Evolutionary conservation across 352 stramenopile species (phyloP).

Genomic region (Pythium brassicae): DNA sequence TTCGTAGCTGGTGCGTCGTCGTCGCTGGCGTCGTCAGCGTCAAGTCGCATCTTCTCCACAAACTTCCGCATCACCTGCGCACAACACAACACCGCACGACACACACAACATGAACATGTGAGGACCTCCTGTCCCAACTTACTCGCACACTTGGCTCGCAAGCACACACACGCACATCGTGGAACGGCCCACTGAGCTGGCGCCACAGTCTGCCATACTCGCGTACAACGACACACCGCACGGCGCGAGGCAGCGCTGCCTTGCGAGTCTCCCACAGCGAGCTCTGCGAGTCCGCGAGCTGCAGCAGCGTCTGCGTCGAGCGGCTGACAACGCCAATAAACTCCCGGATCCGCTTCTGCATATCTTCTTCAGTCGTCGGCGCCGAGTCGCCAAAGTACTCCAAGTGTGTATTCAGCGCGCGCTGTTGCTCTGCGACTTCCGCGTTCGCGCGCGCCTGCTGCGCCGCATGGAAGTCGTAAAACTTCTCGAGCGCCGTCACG

Average conservation of each 20-base stretch:
- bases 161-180: slow-evolving; percentile 28
- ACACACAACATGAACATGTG: slow-evolving; percentile 11
- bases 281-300: slow-evolving; percentile 48
- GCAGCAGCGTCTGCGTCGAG: slow-evolving; percentile 47
- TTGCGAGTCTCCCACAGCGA: slow-evolving; percentile 49
- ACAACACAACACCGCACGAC: slow-evolving; percentile 6
- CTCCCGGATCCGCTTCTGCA: slow-evolving; percentile 60
- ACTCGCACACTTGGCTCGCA: slow-evolving; percentile 2
- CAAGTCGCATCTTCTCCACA: slow-evolving; percentile 9
- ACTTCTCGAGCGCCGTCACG: slow-evolving; percentile 27
- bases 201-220: slow-evolving; percentile 49
- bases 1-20: not conserved
- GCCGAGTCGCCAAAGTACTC: slow-evolving; percentile 64
- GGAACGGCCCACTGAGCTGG: slow-evolving; percentile 40
- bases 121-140: too few species aligned
- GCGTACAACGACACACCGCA: slow-evolving; percentile 29
- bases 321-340: slow-evolving; percentile 48
- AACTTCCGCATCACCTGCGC: slow-evolving; percentile 16
- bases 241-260: slow-evolving; percentile 21
- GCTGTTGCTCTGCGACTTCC: slow-evolving; percentile 41
- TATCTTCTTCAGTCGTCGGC: slow-evolving; percentile 57
- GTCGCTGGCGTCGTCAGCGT: not conserved
- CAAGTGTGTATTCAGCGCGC: slow-evolving; percentile 35
- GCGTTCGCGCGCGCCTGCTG: slow-evolving; percentile 43
- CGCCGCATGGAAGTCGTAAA: slow-evolving; percentile 61